phyloP scores from a whole-genome alignment of 768 basidiomycete species.

The Sporobolomyces roseus region DNA sequence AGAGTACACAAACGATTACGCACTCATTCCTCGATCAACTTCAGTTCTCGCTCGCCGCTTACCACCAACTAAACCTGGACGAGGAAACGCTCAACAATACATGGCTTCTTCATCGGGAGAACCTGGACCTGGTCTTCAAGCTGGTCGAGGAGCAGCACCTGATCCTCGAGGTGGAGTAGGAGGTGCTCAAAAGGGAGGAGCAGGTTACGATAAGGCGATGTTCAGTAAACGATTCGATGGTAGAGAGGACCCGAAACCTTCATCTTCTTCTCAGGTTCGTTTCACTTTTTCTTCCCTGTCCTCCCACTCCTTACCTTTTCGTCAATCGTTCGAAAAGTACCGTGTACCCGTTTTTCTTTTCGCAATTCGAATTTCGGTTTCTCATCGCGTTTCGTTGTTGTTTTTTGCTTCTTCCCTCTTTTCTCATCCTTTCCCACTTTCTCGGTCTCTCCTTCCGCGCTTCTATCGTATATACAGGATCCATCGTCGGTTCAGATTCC shows the following conservation, averaged over 20 bases:
- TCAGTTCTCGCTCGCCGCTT: constrained; percentile 89
- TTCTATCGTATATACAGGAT: not conserved
- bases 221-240: constrained; percentile 81
- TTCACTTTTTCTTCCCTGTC: constrained; percentile 5
- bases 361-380: not conserved
- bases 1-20: constrained; percentile 90
- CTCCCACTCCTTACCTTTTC: not conserved
- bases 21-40: constrained; percentile 88
- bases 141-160: constrained; percentile 22
- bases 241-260: constrained; percentile 59
- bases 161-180: constrained; percentile 33
- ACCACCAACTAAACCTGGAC: constrained; percentile 58
- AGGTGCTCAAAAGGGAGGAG: constrained; percentile 4
- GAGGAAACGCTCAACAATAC: constrained; percentile 51
- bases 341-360: no score
- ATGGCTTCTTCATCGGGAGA: constrained; percentile 47
- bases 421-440: not conserved
- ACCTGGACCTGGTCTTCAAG: constrained; percentile 34
- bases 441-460: not conserved
- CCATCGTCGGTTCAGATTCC: constrained; percentile 23
- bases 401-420: not conserved
- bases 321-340: not conserved
- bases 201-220: constrained; percentile 51
- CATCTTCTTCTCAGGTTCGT: constrained; percentile 44
- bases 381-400: not conserved